Percentiles rank a stretch among this genome's conserved stretches.
These are phyloP conservation scores for Heliamphora pulchella DNA, from an alignment of 179 eudicot species.

Conservation along the genomic window DNA sequence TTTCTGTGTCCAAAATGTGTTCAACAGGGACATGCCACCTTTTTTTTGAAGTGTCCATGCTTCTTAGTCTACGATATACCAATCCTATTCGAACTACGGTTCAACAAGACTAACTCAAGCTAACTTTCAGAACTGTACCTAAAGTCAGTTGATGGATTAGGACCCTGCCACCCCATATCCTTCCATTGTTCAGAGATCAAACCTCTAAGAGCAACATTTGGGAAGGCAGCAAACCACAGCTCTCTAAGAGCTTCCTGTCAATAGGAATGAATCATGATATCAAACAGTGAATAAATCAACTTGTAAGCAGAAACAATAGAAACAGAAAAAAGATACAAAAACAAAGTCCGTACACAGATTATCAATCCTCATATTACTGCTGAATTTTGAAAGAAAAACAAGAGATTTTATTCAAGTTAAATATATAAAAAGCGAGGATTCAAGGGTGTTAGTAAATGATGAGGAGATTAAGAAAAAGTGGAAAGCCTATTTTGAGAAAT, in stretches of 20 bases:
- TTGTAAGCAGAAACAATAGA: neutral
- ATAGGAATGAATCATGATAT: constrained; percentile 12
- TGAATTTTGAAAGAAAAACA: neutral
- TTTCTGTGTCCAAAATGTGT: too few relatives aligned
- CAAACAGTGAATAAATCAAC: neutral
- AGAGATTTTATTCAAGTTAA: too few relatives aligned
- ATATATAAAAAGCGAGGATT: too few relatives aligned
- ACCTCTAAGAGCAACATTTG: constrained; percentile 53
- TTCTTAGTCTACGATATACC: neutral
- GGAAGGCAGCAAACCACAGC: constrained; percentile 74
- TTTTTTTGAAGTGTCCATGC: too few relatives aligned
- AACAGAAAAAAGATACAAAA: neutral
- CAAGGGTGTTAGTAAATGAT: too few relatives aligned
- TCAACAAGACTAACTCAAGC: constrained; percentile 10
- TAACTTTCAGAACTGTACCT: constrained; percentile 37
- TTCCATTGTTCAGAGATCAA: constrained; percentile 96
- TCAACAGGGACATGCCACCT: too few relatives aligned
- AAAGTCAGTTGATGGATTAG: constrained; percentile 90
- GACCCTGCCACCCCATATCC: constrained; percentile 99
- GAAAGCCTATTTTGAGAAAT: too few relatives aligned
- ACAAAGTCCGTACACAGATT: neutral
- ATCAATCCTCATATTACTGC: neutral
- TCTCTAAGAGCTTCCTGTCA: constrained; percentile 62
- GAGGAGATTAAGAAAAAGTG: too few relatives aligned
- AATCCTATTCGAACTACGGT: neutral